A percentile compares a stretch with the other conserved stretches of the same genome.
Evolutionary conservation across 2,329 filamentous ascomycete genomes (phyloP).

Genomic region (Arthrinium phaeospermum): DNA sequence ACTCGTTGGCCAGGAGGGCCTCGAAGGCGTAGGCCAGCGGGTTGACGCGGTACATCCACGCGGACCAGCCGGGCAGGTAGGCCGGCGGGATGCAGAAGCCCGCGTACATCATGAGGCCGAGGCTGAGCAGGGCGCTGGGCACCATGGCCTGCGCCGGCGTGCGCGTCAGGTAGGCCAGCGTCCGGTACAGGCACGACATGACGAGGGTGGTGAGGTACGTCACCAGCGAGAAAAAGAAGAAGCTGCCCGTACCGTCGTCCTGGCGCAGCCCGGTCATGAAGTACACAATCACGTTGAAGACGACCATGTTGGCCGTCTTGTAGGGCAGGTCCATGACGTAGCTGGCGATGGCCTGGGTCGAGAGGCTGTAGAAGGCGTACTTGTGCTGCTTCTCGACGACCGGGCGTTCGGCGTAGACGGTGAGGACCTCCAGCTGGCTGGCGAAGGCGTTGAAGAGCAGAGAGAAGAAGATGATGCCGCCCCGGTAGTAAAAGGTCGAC

Average conservation of each 20-base stretch:
- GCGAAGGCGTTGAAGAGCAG: constrained; percentile 86
- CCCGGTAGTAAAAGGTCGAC: constrained; percentile 77
- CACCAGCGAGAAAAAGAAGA: constrained; percentile 62
- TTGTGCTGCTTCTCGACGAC: constrained; percentile 5
- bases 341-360: constrained; percentile 62
- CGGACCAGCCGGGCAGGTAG: constrained; percentile 81
- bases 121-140: constrained; percentile 64
- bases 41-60: constrained; percentile 84
- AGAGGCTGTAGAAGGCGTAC: constrained; percentile 11
- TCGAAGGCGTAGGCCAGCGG: constrained; percentile 84
- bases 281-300: constrained; percentile 68
- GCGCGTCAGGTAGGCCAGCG: constrained; percentile 76
- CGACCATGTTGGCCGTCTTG: constrained; percentile 62
- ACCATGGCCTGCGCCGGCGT: constrained; percentile 70
- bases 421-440: constrained; percentile 67
- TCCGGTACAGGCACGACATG: constrained; percentile 89
- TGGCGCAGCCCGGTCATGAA: constrained; percentile 70
- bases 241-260: constrained; percentile 53
- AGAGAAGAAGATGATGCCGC: constrained; percentile 85
- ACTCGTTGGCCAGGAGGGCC: constrained; percentile 83
- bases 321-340: constrained; percentile 69
- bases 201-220: constrained; percentile 66
- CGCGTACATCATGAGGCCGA: constrained; percentile 72
- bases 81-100: constrained; percentile 69
- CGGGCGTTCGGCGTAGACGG: constrained; percentile 15